Conservation (phyloP, 2,329 filamentous ascomycete species). For the Zarea fungicola region DNA sequence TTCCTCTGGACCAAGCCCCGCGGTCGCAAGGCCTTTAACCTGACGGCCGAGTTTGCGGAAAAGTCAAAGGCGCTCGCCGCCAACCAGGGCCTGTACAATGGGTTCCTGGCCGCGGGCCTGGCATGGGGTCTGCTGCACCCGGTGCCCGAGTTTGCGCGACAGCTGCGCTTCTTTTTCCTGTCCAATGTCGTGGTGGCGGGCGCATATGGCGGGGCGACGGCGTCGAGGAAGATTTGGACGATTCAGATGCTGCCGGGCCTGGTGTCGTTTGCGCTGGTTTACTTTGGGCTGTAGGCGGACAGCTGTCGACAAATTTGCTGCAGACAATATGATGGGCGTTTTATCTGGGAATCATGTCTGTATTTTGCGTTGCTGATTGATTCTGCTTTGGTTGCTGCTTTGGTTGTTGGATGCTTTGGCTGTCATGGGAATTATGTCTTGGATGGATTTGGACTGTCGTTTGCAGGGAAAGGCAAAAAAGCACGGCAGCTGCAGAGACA, state of each 20-base stretch:
- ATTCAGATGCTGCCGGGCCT: constrained; percentile 37
- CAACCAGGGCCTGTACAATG: constrained; percentile 50
- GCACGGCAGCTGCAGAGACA: too few species aligned
- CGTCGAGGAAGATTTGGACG: constrained; percentile 35
- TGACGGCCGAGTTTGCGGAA: constrained; percentile 40
- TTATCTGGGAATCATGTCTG: too few species aligned
- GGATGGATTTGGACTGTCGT: too few species aligned
- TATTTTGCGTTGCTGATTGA: too few species aligned
- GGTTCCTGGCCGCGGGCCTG: constrained; percentile 45
- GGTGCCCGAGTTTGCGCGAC: constrained; percentile 32
- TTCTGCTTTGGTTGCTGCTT: too few species aligned
- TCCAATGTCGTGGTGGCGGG: constrained; percentile 41
- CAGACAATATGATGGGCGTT: neutral
- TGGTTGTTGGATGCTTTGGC: neutral
- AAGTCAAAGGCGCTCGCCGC: constrained; percentile 40
- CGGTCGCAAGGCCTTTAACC: constrained; percentile 39
- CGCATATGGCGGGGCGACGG: constrained; percentile 38
- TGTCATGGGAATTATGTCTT: too few species aligned
- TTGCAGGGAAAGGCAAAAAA: too few species aligned
- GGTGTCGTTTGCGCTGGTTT: constrained; percentile 22
- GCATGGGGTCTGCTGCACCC: constrained; percentile 44
- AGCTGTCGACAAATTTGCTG: neutral
- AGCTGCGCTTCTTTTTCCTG: constrained; percentile 45
- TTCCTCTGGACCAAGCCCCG: constrained; percentile 44
- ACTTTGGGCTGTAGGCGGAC: constrained; percentile 18